Percentiles rank a stretch among this genome's conserved stretches.
Evolutionary conservation across 2,329 filamentous ascomycete species (phyloP).

Genomic region (Dactylellina cionopaga): DNA sequence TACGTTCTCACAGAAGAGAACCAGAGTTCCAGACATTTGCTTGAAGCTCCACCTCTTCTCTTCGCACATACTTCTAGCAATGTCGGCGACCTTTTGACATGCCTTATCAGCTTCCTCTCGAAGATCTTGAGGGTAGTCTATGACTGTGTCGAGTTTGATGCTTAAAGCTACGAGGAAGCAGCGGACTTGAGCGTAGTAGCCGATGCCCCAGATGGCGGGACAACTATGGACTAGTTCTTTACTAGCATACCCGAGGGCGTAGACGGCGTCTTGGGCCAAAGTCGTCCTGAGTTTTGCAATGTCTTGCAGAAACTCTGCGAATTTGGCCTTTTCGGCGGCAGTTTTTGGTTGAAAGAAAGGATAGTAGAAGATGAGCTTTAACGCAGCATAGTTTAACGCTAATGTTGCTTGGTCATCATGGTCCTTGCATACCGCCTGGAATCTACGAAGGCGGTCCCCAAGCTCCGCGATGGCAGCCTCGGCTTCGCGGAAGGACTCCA

Average conservation of each 20-base stretch:
- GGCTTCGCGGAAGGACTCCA: slow-evolving; percentile 50
- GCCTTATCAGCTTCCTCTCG: slow-evolving; percentile 47
- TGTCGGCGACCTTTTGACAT: slow-evolving; percentile 53
- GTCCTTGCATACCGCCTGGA: slow-evolving; percentile 34
- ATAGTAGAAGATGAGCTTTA: slow-evolving; percentile 54
- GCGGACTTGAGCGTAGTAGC: slow-evolving; percentile 54
- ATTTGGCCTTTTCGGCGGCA: slow-evolving; percentile 47
- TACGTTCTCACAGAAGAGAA: slow-evolving; percentile 52
- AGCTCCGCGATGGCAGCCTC: slow-evolving; percentile 47
- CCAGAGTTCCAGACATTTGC: slow-evolving; percentile 54
- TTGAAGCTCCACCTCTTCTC: slow-evolving; percentile 55
- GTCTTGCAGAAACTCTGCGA: slow-evolving; percentile 50
- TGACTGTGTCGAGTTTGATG: slow-evolving; percentile 53
- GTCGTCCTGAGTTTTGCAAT: slow-evolving; percentile 39
- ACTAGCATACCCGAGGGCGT: slow-evolving; percentile 52
- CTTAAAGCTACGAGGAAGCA: slow-evolving; percentile 55
- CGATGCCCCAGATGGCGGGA: slow-evolving; percentile 55
- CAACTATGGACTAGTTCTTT: slow-evolving; percentile 54
- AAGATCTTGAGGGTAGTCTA: slow-evolving; percentile 51
- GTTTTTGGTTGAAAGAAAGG: slow-evolving; percentile 54
- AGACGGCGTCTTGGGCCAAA: slow-evolving; percentile 51
- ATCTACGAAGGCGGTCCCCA: slow-evolving; percentile 36
- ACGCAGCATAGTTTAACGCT: slow-evolving; percentile 52
- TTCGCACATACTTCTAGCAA: slow-evolving; percentile 55
- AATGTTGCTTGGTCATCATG: slow-evolving; percentile 50